A percentile compares a stretch with the other conserved stretches of the same genome.
Evolutionary conservation across 352 stramenopile genomes (phyloP).

Genomic region (Phytophthora vignae): DNA sequence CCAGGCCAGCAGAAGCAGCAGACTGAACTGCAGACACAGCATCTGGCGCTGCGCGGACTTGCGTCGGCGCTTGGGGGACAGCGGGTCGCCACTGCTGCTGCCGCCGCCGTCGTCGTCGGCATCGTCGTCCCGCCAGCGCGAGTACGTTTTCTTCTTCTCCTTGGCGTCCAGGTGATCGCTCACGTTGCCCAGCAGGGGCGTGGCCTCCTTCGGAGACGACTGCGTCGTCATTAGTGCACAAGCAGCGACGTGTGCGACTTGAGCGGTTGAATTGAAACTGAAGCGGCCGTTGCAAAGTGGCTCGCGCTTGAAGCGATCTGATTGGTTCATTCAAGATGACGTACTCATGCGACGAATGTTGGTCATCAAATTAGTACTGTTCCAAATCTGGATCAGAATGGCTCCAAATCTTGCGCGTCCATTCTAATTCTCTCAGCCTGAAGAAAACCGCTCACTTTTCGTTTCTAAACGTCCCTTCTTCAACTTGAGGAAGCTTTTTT

Average conservation of each 20-base stretch:
- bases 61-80: slow-evolving; percentile 25
- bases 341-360: slow-evolving; percentile 21
- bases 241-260: too few species aligned
- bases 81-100: slow-evolving; percentile 10
- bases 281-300: slow-evolving; percentile 10
- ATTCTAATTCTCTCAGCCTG: too few species aligned
- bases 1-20: slow-evolving; percentile 61
- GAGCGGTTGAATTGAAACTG: slow-evolving; percentile 20
- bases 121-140: slow-evolving; percentile 59
- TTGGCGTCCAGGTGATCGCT: slow-evolving; percentile 22
- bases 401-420: too few species aligned
- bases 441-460: too few species aligned
- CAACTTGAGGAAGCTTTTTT: too few species aligned
- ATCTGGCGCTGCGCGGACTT: slow-evolving; percentile 58
- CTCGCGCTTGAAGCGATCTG: slow-evolving; percentile 6
- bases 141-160: slow-evolving; percentile 53
- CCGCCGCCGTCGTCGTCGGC: slow-evolving; percentile 15
- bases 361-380: slow-evolving; percentile 5
- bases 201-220: slow-evolving; percentile 37
- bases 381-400: too few species aligned
- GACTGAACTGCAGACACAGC: slow-evolving; percentile 74
- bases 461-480: too few species aligned
- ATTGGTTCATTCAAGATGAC: slow-evolving; percentile 13
- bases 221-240: slow-evolving; percentile 12
- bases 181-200: slow-evolving; percentile 45